phyloP scores from a whole-genome alignment of 2,329 filamentous ascomycete species.

The Blastomyces gilchristii region DNA sequence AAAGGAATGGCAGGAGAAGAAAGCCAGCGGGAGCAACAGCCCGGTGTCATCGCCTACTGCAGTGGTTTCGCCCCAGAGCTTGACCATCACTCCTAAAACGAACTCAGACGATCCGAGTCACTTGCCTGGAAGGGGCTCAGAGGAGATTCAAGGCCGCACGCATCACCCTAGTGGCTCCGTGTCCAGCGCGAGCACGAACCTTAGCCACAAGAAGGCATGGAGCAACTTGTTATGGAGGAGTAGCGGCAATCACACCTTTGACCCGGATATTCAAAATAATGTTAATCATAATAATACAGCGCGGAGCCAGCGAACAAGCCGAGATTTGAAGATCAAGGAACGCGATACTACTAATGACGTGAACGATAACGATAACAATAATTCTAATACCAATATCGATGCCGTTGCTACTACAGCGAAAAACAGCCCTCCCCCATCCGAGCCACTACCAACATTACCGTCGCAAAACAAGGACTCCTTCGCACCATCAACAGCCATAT shows the following conservation, averaged over 20 bases:
- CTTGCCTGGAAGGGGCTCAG: background rate
- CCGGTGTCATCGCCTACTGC: conserved; percentile 4
- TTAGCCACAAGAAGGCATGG: conserved; percentile 26
- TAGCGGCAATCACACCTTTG: conserved; percentile 1
- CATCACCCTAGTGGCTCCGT: conserved; percentile 20
- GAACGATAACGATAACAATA: background rate
- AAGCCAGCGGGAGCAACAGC: conserved; percentile 13
- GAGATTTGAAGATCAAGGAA: background rate
- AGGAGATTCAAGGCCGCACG: conserved; percentile 19
- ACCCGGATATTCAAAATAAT: background rate
- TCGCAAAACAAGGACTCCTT: background rate
- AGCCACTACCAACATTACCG: background rate
- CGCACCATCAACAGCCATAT: background rate
- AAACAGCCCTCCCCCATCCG: background rate
- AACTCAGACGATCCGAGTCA: background rate
- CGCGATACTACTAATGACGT: background rate
- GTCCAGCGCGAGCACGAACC: conserved; percentile 2
- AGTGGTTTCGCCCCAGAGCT: background rate
- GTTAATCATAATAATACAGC: background rate
- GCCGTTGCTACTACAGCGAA: background rate
- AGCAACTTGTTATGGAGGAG: conserved; percentile 28
- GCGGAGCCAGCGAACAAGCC: background rate
- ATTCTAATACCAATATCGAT: background rate
- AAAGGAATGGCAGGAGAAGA: conserved; percentile 38
- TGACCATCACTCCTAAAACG: background rate